phyloP scores from a whole-genome alignment of 371 early-diverging fungal species.

The Lichtheimia corymbifera region DNA sequence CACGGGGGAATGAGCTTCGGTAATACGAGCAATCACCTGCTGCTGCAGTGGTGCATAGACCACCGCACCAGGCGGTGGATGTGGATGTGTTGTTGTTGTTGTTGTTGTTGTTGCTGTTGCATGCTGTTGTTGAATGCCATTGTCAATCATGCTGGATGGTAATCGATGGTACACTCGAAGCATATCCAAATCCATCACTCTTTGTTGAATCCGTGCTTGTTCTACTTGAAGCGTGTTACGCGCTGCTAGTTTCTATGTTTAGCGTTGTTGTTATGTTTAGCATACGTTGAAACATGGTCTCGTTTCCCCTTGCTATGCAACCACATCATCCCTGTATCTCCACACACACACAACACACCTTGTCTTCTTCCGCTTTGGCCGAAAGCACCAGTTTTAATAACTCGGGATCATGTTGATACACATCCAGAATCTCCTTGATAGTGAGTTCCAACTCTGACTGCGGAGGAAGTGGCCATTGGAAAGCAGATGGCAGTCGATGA shows the following conservation, averaged over 20 bases:
- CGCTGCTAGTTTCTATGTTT: constrained; percentile 39
- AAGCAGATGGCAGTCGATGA: constrained; percentile 17
- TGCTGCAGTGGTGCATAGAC: constrained; percentile 35
- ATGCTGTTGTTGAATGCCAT: constrained; percentile 19
- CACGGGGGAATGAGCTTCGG: constrained; percentile 25
- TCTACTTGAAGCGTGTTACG: constrained; percentile 40
- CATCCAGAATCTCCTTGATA: constrained; percentile 33
- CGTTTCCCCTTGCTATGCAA: neutral
- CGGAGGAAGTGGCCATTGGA: constrained; percentile 18
- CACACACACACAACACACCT: constrained; percentile 31
- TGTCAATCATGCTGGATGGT: neutral
- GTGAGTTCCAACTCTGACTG: constrained; percentile 24
- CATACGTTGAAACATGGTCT: neutral
- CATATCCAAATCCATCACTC: constrained; percentile 40
- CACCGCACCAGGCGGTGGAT: constrained; percentile 11
- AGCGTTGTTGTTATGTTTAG: neutral
- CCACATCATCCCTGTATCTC: neutral
- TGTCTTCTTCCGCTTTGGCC: constrained; percentile 54
- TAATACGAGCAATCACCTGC: constrained; percentile 36
- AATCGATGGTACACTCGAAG: constrained; percentile 11
- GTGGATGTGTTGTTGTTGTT: constrained; percentile 5
- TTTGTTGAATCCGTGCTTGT: constrained; percentile 36
- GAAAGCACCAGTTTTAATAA: constrained; percentile 29
- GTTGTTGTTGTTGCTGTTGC: constrained; percentile 1
- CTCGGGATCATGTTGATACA: constrained; percentile 34